Percentiles rank a stretch among this genome's conserved stretches.
These are phyloP conservation scores for Erodium moschatum DNA, from an alignment of 441 rosid species.

Conservation along the genomic window DNA sequence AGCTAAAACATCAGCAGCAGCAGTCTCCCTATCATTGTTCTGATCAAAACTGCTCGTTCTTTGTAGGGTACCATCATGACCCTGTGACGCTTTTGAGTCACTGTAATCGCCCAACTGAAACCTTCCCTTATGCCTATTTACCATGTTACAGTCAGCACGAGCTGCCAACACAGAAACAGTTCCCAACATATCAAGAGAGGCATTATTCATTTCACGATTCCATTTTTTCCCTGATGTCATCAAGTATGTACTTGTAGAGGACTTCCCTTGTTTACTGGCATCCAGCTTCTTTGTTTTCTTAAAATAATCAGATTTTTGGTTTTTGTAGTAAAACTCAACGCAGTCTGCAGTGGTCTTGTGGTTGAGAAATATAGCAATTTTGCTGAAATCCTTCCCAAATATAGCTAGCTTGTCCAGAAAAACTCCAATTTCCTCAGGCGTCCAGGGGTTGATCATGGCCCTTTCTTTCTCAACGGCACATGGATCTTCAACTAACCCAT, in stretches of 20 bases:
- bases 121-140: slow-evolving; percentile 39
- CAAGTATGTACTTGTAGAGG: slow-evolving; percentile 51
- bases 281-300: slow-evolving; percentile 61
- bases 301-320: slow-evolving; percentile 88
- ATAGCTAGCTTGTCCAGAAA: slow-evolving; percentile 68
- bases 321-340: slow-evolving; percentile 91
- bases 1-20: slow-evolving; percentile 76
- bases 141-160: slow-evolving; percentile 40
- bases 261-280: slow-evolving; percentile 46
- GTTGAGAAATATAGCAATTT: slow-evolving; percentile 74
- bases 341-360: slow-evolving; percentile 97
- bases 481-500: slow-evolving; percentile 92
- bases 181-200: slow-evolving; percentile 73
- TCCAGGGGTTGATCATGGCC: slow-evolving; percentile 84
- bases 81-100: slow-evolving; percentile 38
- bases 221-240: slow-evolving; percentile 61
- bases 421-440: slow-evolving; percentile 60
- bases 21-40: slow-evolving; percentile 57
- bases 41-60: slow-evolving; percentile 42
- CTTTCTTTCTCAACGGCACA: slow-evolving; percentile 80
- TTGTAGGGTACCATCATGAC: slow-evolving; percentile 41
- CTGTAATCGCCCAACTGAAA: slow-evolving; percentile 35
- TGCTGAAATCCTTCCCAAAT: slow-evolving; percentile 79
- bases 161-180: slow-evolving; percentile 71
- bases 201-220: slow-evolving; percentile 63